Evolutionary conservation across 208 protist genomes (phyloP).

Genomic region (Wallacemonas sp.): DNA sequence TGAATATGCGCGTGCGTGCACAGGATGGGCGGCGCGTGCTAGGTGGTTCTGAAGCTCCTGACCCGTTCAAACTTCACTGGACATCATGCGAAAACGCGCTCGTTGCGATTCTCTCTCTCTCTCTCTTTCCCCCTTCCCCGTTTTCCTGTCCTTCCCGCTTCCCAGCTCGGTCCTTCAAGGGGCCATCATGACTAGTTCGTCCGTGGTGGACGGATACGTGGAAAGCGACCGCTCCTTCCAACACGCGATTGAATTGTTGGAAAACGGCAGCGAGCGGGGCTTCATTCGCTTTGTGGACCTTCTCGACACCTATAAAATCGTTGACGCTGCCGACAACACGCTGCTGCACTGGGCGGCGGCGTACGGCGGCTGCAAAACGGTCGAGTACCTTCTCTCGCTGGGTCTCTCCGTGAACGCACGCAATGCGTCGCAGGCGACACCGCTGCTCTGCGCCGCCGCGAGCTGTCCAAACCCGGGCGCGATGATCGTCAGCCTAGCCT

Average conservation of each 20-base stretch:
- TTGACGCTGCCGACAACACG: constrained; percentile 54
- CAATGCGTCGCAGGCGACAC: constrained; percentile 52
- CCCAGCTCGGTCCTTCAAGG: too few species aligned
- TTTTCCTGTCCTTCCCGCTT: too few species aligned
- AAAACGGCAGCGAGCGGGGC: constrained; percentile 27
- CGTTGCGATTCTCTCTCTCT: too few species aligned
- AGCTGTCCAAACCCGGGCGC: constrained; percentile 35
- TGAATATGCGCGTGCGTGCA: too few species aligned
- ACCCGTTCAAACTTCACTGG: too few species aligned
- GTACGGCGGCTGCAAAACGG: constrained; percentile 38
- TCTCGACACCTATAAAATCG: constrained; percentile 48
- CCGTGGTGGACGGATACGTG: background rate
- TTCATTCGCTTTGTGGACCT: constrained; percentile 56
- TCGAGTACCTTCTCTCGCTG: constrained; percentile 36
- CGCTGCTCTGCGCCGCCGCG: constrained; percentile 63
- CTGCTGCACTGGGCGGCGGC: constrained; percentile 74
- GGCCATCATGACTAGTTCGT: constrained; percentile 9
- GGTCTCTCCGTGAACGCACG: constrained; percentile 37
- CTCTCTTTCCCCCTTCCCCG: too few species aligned
- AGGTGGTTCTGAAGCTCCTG: too few species aligned
- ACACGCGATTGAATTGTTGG: constrained; percentile 38
- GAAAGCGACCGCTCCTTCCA: constrained; percentile 23
- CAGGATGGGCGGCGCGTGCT: too few species aligned
- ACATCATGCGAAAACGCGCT: background rate
- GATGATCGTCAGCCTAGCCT: constrained; percentile 43